A percentile compares a stretch with the other conserved stretches of the same genome.
These are phyloP conservation scores for Globisporangium takayamanum DNA, from an alignment of 352 stramenopile genomes.

Conservation along the genomic window DNA sequence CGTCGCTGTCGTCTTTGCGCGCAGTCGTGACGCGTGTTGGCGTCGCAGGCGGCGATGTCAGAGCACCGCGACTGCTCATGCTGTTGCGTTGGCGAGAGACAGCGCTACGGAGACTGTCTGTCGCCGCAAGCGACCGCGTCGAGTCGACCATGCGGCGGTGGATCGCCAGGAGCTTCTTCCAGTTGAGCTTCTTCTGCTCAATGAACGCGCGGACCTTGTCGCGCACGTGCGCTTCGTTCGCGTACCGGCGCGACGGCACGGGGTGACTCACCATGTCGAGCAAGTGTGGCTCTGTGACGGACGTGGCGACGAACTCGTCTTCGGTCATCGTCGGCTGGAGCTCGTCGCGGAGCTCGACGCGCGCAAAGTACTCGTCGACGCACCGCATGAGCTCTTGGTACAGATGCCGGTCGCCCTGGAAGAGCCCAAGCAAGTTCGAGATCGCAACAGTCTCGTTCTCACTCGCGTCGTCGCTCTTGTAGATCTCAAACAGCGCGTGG, in stretches of 20 bases:
- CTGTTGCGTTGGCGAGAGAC: not conserved
- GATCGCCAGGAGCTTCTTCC: constrained; percentile 21
- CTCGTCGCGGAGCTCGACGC: constrained; percentile 29
- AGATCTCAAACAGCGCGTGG: constrained; percentile 33
- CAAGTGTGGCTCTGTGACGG: constrained; percentile 27
- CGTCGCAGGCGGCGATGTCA: not conserved
- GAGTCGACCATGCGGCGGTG: constrained; percentile 17
- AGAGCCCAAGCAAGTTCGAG: constrained; percentile 35
- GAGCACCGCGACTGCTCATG: not conserved
- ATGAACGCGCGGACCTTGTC: constrained; percentile 28
- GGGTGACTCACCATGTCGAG: constrained; percentile 33
- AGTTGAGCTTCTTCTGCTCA: constrained; percentile 17
- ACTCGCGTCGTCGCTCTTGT: constrained; percentile 15
- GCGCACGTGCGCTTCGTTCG: constrained; percentile 24
- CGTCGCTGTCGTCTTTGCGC: not conserved
- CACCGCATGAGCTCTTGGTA: constrained; percentile 40
- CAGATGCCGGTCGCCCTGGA: constrained; percentile 36
- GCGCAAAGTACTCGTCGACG: constrained; percentile 43
- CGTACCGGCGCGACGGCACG: constrained; percentile 20
- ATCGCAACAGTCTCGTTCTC: constrained; percentile 24
- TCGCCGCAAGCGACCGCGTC: not conserved
- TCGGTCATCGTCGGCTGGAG: constrained; percentile 22
- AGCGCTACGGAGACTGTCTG: not conserved
- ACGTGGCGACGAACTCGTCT: constrained; percentile 35
- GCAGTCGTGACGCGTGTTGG: no score